Percentiles rank a stretch among this genome's conserved stretches.
These are phyloP conservation scores for Yamadazyma nakazawae DNA, from an alignment of 805 yeast species.

Conservation along the genomic window DNA sequence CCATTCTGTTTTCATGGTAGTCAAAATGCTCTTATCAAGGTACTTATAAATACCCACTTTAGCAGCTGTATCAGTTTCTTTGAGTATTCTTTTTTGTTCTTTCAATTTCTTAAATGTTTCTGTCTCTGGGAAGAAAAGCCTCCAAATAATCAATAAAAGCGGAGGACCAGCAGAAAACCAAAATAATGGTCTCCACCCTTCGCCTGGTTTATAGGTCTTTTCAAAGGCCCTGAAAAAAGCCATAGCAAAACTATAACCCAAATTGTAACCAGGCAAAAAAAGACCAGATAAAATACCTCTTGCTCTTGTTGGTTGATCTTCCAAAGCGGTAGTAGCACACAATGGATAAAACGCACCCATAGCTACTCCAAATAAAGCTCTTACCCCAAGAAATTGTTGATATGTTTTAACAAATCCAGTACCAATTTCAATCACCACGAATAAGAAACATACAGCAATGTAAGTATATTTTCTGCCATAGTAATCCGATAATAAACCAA, in stretches of 20 bases:
- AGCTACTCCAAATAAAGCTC: slow-evolving; percentile 64
- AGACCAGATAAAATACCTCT: slow-evolving; percentile 63
- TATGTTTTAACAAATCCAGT: slow-evolving; percentile 63
- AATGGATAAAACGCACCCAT: slow-evolving; percentile 74
- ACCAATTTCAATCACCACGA: slow-evolving; percentile 58
- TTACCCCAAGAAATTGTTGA: slow-evolving; percentile 54
- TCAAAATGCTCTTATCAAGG: slow-evolving; percentile 10
- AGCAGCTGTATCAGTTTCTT: slow-evolving; percentile 1
- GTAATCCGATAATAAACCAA: slow-evolving; percentile 60
- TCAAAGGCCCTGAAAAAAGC: slow-evolving; percentile 61
- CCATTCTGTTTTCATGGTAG: slow-evolving; percentile 40
- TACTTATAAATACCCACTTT: slow-evolving; percentile 7
- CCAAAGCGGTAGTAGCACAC: slow-evolving; percentile 63
- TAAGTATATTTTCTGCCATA: slow-evolving; percentile 71
- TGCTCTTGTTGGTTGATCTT: slow-evolving; percentile 57
- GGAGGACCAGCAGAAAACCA: slow-evolving; percentile 77
- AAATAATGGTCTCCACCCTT: slow-evolving; percentile 68
- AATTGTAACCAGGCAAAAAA: slow-evolving; percentile 51
- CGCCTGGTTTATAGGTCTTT: slow-evolving; percentile 34
- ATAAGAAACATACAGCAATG: slow-evolving; percentile 47
- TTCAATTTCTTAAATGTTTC: slow-evolving; percentile 41
- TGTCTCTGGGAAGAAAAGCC: slow-evolving; percentile 59
- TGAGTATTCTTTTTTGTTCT: slow-evolving; percentile 10
- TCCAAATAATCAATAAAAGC: slow-evolving; percentile 54
- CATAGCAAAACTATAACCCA: slow-evolving; percentile 65